A percentile compares a stretch with the other conserved stretches of the same genome.
Evolutionary conservation across 345 rosid species (phyloP).

Genomic region (Aegle marmelos): DNA sequence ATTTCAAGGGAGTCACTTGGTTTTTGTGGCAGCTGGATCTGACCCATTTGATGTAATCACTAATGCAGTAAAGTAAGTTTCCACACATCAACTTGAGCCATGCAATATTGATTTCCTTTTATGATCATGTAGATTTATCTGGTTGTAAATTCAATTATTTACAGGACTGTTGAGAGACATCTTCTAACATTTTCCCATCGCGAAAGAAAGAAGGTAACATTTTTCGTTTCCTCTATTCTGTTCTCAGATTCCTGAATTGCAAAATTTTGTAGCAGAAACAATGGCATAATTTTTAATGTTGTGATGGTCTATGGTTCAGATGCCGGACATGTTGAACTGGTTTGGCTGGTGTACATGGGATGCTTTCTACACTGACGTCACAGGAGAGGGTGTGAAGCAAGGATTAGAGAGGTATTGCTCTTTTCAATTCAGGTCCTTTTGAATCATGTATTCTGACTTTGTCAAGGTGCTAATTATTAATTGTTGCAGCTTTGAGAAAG

Average conservation of each 20-base stretch:
- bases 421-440: not conserved
- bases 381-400: constrained; percentile 51
- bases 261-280: not conserved
- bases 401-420: constrained; percentile 48
- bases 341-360: constrained; percentile 87
- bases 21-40: constrained; percentile 60
- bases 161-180: constrained; percentile 55
- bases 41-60: constrained; percentile 62
- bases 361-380: constrained; percentile 65
- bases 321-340: constrained; percentile 72
- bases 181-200: constrained; percentile 60
- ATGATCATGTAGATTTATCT: constrained; percentile 1
- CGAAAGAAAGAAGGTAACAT: constrained; percentile 50
- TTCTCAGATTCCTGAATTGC: not conserved
- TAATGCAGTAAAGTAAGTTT: constrained; percentile 50
- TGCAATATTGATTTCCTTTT: not conserved
- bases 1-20: constrained; percentile 55
- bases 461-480: not conserved
- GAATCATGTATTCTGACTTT: not conserved
- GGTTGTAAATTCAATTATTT: constrained; percentile 1
- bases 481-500: constrained; percentile 46
- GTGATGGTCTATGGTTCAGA: constrained; percentile 27
- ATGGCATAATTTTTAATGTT: constrained; percentile 3
- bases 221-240: not conserved
- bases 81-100: not conserved